phyloP scores from a whole-genome alignment of 345 rosid species.

The Eucalyptus pumila region DNA sequence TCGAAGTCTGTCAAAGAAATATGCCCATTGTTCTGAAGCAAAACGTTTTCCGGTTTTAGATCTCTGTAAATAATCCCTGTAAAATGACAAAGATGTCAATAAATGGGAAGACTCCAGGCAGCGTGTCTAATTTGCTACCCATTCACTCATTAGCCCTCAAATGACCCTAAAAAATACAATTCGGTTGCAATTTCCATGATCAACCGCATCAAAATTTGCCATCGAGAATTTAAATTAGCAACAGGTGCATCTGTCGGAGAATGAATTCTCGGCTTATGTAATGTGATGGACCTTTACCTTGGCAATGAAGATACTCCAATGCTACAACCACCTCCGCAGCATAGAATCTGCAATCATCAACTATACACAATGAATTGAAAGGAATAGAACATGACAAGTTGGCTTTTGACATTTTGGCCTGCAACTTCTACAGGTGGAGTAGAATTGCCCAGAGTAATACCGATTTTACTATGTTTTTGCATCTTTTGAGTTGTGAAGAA shows the following conservation, averaged over 20 bases:
- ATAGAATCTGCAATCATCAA: slow-evolving; percentile 50
- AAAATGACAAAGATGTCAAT: not conserved
- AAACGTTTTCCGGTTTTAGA: slow-evolving; percentile 81
- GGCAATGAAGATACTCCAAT: slow-evolving; percentile 94
- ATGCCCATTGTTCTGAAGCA: slow-evolving; percentile 71
- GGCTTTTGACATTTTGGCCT: not conserved
- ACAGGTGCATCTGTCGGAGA: not conserved
- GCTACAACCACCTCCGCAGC: slow-evolving; percentile 85
- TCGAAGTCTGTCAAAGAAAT: slow-evolving; percentile 83
- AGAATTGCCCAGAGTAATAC: not conserved
- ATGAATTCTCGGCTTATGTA: not conserved
- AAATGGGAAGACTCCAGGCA: not conserved
- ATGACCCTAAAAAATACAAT: not conserved
- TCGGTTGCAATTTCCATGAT: not conserved
- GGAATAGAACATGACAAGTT: not conserved
- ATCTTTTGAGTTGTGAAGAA: not conserved
- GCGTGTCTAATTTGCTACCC: not conserved
- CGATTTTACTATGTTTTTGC: not conserved
- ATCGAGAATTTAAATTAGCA: not conserved
- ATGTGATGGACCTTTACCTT: slow-evolving; percentile 34
- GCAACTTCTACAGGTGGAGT: not conserved
- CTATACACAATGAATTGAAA: not conserved
- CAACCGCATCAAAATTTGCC: not conserved
- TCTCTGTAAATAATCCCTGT: slow-evolving; percentile 90
- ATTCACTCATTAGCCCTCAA: not conserved